A percentile compares a stretch with the other conserved stretches of the same genome.
These are phyloP conservation scores for Dioscorea dumetorum DNA, from an alignment of 106 monocot species.

Conservation along the genomic window DNA sequence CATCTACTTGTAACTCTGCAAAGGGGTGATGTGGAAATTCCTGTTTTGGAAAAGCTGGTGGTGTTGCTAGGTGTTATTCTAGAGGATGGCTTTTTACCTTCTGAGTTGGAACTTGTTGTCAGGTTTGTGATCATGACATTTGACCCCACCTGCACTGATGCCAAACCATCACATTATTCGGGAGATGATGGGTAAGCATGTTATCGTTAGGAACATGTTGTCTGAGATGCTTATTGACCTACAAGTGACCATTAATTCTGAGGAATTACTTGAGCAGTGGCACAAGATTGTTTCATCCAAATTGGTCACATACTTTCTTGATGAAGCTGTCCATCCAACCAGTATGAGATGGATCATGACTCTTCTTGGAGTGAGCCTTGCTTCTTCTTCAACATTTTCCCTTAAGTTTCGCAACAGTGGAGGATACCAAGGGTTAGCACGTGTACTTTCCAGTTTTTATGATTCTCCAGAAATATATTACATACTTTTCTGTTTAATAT, in stretches of 20 bases:
- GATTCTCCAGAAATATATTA: conserved; percentile 99
- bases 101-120: conserved; percentile 92
- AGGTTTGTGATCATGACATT: conserved; percentile 98
- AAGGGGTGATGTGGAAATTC: conserved; percentile 92
- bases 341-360: conserved; percentile 99
- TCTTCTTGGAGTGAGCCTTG: conserved; percentile 88
- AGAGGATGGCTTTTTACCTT: conserved; percentile 95
- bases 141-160: conserved; percentile 62
- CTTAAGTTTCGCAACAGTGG: conserved; percentile 82
- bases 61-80: conserved; percentile 94
- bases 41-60: conserved; percentile 89
- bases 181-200: conserved; percentile 96
- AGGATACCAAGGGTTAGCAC: conserved; percentile 72
- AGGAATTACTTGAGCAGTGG: conserved; percentile 96
- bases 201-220: conserved; percentile 98
- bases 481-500: conserved; percentile 88
- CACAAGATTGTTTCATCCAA: conserved; percentile 98
- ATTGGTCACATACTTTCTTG: conserved; percentile 93
- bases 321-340: conserved; percentile 97
- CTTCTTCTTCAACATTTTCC: conserved; percentile 85
- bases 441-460: conserved; percentile 87
- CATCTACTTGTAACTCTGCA: conserved; percentile 95
- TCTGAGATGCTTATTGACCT: conserved; percentile 97
- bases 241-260: conserved; percentile 81
- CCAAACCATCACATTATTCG: conserved; percentile 40